Conservation (phyloP, 192 early-diverging fungal genomes). For the Backusella circina region DNA sequence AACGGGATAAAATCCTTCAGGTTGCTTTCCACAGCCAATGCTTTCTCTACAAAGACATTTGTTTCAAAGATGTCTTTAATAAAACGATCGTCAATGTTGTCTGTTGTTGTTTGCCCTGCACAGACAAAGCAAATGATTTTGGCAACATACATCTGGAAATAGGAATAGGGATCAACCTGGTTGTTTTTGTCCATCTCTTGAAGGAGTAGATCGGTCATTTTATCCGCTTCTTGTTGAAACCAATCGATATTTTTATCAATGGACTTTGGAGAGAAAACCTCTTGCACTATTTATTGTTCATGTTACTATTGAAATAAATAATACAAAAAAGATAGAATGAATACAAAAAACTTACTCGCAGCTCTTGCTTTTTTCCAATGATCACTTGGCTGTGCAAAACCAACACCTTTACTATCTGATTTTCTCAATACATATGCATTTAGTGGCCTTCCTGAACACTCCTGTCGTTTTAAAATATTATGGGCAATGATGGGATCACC, state of each 20-base stretch:
- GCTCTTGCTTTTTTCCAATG: not conserved
- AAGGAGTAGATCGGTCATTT: not conserved
- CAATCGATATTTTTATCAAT: not conserved
- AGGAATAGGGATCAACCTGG: not conserved
- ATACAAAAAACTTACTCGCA: not conserved
- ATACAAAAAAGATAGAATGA: no score
- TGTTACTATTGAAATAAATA: no score
- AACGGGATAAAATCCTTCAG: not conserved
- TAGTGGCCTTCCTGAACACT: not conserved
- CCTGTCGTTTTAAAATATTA: not conserved
- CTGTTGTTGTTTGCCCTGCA: not conserved
- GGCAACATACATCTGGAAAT: not conserved
- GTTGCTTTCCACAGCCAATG: not conserved
- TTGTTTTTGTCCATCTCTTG: not conserved
- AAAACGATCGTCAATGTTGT: not conserved
- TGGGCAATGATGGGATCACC: conserved; percentile 3
- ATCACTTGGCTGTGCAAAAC: not conserved
- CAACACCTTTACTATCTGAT: not conserved
- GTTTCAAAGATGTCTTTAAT: not conserved
- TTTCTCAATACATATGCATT: not conserved
- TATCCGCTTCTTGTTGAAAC: not conserved
- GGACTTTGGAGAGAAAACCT: not conserved
- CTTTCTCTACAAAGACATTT: not conserved
- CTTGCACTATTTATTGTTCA: not conserved
- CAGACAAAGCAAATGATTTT: not conserved